These are phyloP conservation scores for Malassezia japonica DNA, from an alignment of 1,284 basidiomycete species.

Conservation along the genomic window DNA sequence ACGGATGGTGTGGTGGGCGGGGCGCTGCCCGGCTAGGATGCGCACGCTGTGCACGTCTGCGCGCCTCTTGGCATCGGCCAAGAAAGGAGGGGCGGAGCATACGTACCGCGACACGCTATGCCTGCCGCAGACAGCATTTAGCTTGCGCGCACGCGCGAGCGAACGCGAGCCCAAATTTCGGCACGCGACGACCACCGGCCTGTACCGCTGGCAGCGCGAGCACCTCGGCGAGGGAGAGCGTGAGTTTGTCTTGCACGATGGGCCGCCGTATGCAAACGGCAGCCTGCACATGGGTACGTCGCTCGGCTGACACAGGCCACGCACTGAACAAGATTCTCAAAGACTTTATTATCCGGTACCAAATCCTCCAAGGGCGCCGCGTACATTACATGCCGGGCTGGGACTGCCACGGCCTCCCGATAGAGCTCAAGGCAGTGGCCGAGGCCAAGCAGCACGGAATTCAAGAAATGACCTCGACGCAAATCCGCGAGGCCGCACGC, in stretches of 20 bases:
- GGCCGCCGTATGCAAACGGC: conserved; percentile 96
- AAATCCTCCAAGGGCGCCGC: conserved; percentile 65
- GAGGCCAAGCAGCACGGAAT: conserved; percentile 51
- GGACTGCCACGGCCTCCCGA: conserved; percentile 97
- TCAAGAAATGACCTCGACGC: conserved; percentile 50
- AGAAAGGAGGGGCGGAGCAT: neutral
- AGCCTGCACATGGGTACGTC: conserved; percentile 78
- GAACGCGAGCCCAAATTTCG: conserved; percentile 60
- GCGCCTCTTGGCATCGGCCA: neutral
- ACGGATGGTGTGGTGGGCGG: neutral
- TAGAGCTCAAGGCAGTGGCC: conserved; percentile 50
- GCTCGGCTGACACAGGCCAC: conserved; percentile 59
- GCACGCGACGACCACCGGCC: conserved; percentile 60
- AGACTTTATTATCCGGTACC: conserved; percentile 86
- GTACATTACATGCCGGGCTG: conserved; percentile 90
- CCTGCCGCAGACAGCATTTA: conserved; percentile 74
- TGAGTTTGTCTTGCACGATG: conserved; percentile 79
- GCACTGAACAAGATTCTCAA: conserved; percentile 95
- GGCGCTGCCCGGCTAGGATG: neutral
- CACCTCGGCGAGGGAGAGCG: conserved; percentile 43
- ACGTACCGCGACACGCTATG: conserved; percentile 60
- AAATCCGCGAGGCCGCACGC: conserved; percentile 66
- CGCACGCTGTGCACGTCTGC: neutral
- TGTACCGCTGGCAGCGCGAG: conserved; percentile 80
- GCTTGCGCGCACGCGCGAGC: conserved; percentile 63